Base-by-base conservation (phyloP, 495 filamentous ascomycete species). In the Daldinia bambusicola region DNA sequence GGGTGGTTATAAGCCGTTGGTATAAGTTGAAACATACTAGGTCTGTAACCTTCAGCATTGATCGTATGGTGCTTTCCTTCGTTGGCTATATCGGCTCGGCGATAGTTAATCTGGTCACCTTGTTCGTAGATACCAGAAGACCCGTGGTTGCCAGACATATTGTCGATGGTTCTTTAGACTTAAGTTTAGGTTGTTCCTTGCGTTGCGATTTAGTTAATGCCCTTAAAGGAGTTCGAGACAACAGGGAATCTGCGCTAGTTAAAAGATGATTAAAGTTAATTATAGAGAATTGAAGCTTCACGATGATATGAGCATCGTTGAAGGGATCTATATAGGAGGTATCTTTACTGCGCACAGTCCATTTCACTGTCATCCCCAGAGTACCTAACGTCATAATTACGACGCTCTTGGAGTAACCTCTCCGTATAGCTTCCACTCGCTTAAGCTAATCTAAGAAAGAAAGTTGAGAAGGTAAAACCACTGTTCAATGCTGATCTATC, bases 101-200 rank as follows among this genome's bases (percentile, higher is more conserved):
- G 41, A 50, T 75, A 77, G 67, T 75, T 77, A 55, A 59, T 36
- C 50, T 74, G 63, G 30, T 75, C 73, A 1, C 63, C 63, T 16
- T 69, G 48, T 12, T 75, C 67, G 20, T 66, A 76, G 8, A 71
- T n/a, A 12, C 41, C 30, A 12, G 72, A 34, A 2, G 26, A 60
- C 52, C 71, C 74, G 52, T 72, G 30, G 12, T 63, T 63, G 26
- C 61, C 55, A 22, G 55, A 13, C 69, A 72, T 72, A 10, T 60
- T 68, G 41, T 56, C 13, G 55, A 12, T 40, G 14, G 14, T 31
- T 30, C 31, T 56, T 8, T 13, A 37, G 26, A 26, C 26, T 26
- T 26, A 26, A 26, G 26, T 26, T 26, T 26, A 3, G 26, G 26
- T 26, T 1, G 1, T 3, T 26, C 26, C 26, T 26, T 26, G 26